These are phyloP conservation scores for Penicillium janthinellum DNA, from an alignment of 2,329 filamentous ascomycete species.

Conservation along the genomic window DNA sequence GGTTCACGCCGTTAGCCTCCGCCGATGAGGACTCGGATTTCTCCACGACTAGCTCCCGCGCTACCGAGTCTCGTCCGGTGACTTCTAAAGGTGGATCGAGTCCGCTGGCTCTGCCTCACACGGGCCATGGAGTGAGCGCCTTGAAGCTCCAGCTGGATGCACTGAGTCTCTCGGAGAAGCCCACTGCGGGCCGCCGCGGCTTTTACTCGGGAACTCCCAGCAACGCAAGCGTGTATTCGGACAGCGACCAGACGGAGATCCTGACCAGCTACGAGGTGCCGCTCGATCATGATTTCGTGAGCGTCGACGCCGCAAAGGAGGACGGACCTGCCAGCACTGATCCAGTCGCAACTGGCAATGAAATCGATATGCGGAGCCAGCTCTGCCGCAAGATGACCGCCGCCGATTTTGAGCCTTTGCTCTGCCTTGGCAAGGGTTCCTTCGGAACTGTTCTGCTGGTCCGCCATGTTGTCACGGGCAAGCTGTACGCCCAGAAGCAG, in stretches of 20 bases:
- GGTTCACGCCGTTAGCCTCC: constrained; percentile 48
- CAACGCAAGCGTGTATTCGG: constrained; percentile 62
- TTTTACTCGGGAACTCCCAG: constrained; percentile 51
- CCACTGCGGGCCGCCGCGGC: constrained; percentile 57
- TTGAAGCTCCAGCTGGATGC: constrained; percentile 80
- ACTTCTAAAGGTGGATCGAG: constrained; percentile 41
- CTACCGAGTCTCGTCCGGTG: constrained; percentile 18
- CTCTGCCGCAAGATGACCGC: constrained; percentile 81
- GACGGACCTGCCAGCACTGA: constrained; percentile 42
- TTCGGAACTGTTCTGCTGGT: constrained; percentile 95
- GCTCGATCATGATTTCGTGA: constrained; percentile 82
- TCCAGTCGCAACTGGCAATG: constrained; percentile 42
- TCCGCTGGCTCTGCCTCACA: constrained; percentile 54
- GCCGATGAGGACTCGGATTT: constrained; percentile 51
- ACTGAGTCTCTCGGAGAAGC: constrained; percentile 66
- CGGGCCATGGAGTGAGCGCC: constrained; percentile 73
- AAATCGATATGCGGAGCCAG: constrained; percentile 55
- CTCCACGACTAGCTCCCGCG: constrained; percentile 39
- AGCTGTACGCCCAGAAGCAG: constrained; percentile 95
- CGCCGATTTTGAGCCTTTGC: constrained; percentile 84
- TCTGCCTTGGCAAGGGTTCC: constrained; percentile 92
- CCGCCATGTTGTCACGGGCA: constrained; percentile 82
- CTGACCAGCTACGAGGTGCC: constrained; percentile 82
- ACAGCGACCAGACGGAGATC: constrained; percentile 68
- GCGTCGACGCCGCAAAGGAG: constrained; percentile 52